phyloP scores from a whole-genome alignment of 1,284 basidiomycete genomes.

The Naganishia sp. region DNA sequence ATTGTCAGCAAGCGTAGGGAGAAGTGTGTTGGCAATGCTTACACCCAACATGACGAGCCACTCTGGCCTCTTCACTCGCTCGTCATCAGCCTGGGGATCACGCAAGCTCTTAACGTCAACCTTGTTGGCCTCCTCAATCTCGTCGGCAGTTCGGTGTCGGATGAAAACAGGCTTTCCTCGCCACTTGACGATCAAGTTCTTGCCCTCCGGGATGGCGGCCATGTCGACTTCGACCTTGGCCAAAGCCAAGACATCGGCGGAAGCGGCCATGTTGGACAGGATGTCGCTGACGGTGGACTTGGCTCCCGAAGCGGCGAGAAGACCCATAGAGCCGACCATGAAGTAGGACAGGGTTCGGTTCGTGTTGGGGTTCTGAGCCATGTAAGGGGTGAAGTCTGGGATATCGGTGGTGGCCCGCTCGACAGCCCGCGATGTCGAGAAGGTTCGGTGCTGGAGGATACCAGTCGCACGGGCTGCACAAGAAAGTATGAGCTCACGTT shows the following conservation, averaged over 20 bases:
- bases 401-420: slow-evolving; percentile 61
- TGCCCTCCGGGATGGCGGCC: slow-evolving; percentile 89
- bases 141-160: slow-evolving; percentile 86
- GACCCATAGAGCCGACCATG: slow-evolving; percentile 94
- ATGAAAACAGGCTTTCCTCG: slow-evolving; percentile 92
- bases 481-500: neutral
- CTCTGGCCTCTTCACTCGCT: slow-evolving; percentile 89
- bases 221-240: slow-evolving; percentile 98
- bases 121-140: slow-evolving; percentile 90
- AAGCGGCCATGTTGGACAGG: slow-evolving; percentile 92
- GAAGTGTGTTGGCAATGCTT: neutral
- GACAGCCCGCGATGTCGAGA: slow-evolving; percentile 60
- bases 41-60: slow-evolving; percentile 96
- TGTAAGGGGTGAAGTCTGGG: slow-evolving; percentile 86
- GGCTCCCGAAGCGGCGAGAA: slow-evolving; percentile 89
- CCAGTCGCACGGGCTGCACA: slow-evolving; percentile 56
- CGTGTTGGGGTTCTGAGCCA: slow-evolving; percentile 64
- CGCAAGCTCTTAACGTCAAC: slow-evolving; percentile 83
- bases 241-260: slow-evolving; percentile 94
- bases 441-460: slow-evolving; percentile 61
- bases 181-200: slow-evolving; percentile 54
- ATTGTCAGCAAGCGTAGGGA: neutral
- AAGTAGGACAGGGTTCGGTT: slow-evolving; percentile 93
- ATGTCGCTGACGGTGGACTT: slow-evolving; percentile 95
- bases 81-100: slow-evolving; percentile 89